A percentile compares a stretch with the other conserved stretches of the same genome.
Conservation (phyloP, 208 protist genomes). For the Trypanosoma rangeli region DNA sequence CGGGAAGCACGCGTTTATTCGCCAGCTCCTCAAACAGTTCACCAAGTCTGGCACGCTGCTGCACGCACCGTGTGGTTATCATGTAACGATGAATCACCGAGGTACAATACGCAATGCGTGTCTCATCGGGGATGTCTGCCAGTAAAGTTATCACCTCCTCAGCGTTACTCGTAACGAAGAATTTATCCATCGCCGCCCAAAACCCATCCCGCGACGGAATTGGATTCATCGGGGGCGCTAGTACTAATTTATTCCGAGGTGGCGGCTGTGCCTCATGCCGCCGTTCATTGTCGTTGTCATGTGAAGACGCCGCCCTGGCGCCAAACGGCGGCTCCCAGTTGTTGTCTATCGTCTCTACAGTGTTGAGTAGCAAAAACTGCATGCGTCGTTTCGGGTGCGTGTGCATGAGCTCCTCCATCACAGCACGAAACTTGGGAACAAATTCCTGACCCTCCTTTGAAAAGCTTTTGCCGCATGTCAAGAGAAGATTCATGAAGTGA, state of each 20-base stretch:
- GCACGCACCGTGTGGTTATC: slow-evolving; percentile 57
- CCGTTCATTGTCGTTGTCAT: slow-evolving; percentile 19
- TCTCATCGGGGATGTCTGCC: slow-evolving; percentile 37
- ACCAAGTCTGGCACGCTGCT: slow-evolving; percentile 68
- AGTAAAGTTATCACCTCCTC: slow-evolving; percentile 61
- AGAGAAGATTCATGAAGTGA: slow-evolving; percentile 84
- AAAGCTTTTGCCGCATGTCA: slow-evolving; percentile 65
- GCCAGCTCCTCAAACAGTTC: slow-evolving; percentile 76
- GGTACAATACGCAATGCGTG: slow-evolving; percentile 52
- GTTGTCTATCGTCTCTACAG: slow-evolving; percentile 80
- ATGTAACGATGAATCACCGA: slow-evolving; percentile 74
- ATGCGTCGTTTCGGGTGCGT: slow-evolving; percentile 70
- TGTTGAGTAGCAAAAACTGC: slow-evolving; percentile 75
- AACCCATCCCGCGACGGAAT: slow-evolving; percentile 68
- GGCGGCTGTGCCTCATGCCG: background rate
- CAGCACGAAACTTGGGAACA: slow-evolving; percentile 43
- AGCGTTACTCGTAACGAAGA: slow-evolving; percentile 56
- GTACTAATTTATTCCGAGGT: slow-evolving; percentile 13
- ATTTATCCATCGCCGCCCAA: slow-evolving; percentile 77
- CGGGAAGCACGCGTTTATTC: slow-evolving; percentile 40
- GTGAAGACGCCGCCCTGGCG: slow-evolving; percentile 24
- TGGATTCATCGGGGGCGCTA: slow-evolving; percentile 23
- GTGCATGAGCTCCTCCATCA: slow-evolving; percentile 49
- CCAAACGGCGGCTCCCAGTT: slow-evolving; percentile 76
- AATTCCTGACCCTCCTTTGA: slow-evolving; percentile 44